Conservation (phyloP, 176 grass and related monocot genomes). For the Puya raimondii region DNA sequence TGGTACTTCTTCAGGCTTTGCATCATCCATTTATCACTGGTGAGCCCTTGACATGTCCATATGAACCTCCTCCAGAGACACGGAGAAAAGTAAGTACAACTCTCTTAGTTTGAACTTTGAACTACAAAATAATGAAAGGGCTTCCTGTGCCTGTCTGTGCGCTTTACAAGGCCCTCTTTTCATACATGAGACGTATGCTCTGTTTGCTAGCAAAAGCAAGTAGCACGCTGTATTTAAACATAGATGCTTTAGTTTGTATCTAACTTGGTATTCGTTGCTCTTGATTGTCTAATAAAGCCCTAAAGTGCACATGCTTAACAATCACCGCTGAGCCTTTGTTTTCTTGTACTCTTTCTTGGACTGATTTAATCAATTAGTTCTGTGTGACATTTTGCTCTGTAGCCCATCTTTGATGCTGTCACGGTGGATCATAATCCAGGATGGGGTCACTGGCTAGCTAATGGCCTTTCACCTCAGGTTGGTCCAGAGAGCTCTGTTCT, state of each 20-base stretch:
- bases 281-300: background rate
- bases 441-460: slow-evolving; percentile 78
- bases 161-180: too few species aligned
- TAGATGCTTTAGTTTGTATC: too few species aligned
- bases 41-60: slow-evolving; percentile 66
- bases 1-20: slow-evolving; percentile 55
- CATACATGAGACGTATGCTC: too few species aligned
- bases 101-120: background rate
- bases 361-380: background rate
- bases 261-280: background rate
- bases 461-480: slow-evolving; percentile 93
- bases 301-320: background rate
- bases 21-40: slow-evolving; percentile 97
- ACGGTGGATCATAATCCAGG: slow-evolving; percentile 93
- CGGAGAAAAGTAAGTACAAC: slow-evolving; percentile 72
- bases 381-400: slow-evolving; percentile 31
- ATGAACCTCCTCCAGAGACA: slow-evolving; percentile 62
- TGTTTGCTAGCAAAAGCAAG: too few species aligned
- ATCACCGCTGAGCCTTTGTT: background rate
- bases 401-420: slow-evolving; percentile 68
- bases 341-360: background rate
- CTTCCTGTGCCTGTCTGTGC: too few species aligned
- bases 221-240: too few species aligned
- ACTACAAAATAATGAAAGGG: background rate
- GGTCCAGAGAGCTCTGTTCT: background rate